Conservation (phyloP, 1,284 basidiomycete genomes). For the Rhodotorula sp. region DNA sequence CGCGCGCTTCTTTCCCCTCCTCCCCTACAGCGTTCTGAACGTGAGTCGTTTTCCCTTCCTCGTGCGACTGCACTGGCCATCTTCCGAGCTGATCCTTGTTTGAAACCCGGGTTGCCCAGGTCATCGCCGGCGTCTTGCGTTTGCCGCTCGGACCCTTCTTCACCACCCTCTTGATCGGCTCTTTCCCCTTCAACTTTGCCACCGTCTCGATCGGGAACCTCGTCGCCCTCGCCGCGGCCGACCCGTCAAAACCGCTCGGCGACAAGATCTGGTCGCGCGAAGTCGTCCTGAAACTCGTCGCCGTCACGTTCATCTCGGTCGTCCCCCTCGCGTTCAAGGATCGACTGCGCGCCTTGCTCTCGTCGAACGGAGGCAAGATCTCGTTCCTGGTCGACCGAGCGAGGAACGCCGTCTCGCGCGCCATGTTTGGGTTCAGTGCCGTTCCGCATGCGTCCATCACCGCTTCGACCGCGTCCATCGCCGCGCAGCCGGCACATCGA, state of each 20-base stretch:
- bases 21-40: slow-evolving; percentile 46
- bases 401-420: background rate
- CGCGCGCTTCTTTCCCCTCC: slow-evolving; percentile 45
- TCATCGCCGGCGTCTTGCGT: slow-evolving; percentile 46
- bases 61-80: background rate
- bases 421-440: slow-evolving; percentile 23
- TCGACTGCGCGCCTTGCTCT: slow-evolving; percentile 35
- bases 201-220: slow-evolving; percentile 45
- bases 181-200: slow-evolving; percentile 47
- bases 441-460: slow-evolving; percentile 6
- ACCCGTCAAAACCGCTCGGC: slow-evolving; percentile 31
- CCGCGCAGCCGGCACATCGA: background rate
- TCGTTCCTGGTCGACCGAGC: slow-evolving; percentile 1
- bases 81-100: too few relatives aligned
- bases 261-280: slow-evolving; percentile 44
- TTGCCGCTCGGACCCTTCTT: slow-evolving; percentile 46
- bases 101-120: slow-evolving; percentile 5
- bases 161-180: slow-evolving; percentile 45
- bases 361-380: background rate
- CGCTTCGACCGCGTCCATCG: background rate
- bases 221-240: slow-evolving; percentile 42
- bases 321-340: slow-evolving; percentile 45
- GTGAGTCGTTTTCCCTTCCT: slow-evolving; percentile 12
- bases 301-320: slow-evolving; percentile 43
- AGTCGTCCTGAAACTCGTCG: slow-evolving; percentile 43